Conservation (phyloP, 169 alveolate genomes). For the Eimeria sp. region DNA sequence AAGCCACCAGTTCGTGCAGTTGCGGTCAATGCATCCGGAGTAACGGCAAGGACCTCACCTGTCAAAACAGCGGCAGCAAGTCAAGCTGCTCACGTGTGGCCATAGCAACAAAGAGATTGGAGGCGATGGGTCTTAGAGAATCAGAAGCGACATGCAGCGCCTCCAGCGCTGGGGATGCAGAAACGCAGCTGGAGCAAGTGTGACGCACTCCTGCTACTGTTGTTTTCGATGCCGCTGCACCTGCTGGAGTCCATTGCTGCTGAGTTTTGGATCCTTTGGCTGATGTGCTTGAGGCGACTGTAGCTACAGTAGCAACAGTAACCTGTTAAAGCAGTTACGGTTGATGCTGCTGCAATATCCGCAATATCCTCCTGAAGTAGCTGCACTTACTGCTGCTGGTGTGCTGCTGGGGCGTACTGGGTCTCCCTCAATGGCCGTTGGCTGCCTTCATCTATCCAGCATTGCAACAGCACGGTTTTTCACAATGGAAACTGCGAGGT, state of each 20-base stretch:
- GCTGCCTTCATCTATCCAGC: not conserved
- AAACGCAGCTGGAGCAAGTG: constrained; percentile 59
- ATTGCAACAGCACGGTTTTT: not conserved
- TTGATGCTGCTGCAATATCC: not conserved
- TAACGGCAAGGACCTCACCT: not conserved
- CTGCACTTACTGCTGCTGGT: constrained; percentile 10
- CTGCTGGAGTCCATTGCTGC: not conserved
- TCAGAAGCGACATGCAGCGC: not conserved
- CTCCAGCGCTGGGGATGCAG: not conserved
- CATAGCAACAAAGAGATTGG: not conserved
- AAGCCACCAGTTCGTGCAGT: constrained; percentile 28
- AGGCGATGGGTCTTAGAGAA: not conserved
- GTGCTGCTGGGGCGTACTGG: not conserved
- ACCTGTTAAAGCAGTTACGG: not conserved
- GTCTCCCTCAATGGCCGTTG: not conserved
- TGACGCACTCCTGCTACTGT: not conserved
- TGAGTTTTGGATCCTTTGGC: not conserved
- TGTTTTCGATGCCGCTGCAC: not conserved
- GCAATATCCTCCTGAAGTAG: not conserved
- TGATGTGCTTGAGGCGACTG: not conserved
- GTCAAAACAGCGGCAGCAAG: constrained; percentile 14
- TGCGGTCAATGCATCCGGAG: constrained; percentile 12
- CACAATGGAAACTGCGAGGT: not conserved
- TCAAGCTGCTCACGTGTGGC: not conserved
- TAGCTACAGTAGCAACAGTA: not conserved